Conservation (phyloP, 1,284 basidiomycete genomes). For the Apiotrichum sp. region DNA sequence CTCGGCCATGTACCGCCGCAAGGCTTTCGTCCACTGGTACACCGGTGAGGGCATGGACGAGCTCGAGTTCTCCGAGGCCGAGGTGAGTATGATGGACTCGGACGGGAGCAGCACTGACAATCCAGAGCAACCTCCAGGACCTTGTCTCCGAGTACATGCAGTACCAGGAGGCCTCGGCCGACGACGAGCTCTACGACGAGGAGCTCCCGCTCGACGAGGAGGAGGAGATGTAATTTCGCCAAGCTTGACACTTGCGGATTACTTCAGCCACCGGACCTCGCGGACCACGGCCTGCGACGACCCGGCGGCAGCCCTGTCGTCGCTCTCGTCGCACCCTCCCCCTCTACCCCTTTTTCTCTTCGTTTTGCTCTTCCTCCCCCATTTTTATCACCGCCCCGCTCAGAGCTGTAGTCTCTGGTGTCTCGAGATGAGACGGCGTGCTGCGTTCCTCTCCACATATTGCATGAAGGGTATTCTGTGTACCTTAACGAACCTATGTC, state of each 20-base stretch:
- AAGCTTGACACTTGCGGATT: too few species aligned
- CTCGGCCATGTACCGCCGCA: conserved; percentile 88
- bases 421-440: conserved; percentile 45
- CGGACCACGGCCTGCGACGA: background rate
- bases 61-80: conserved; percentile 89
- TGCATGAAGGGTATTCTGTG: background rate
- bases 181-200: conserved; percentile 50
- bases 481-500: too few species aligned
- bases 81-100: too few species aligned
- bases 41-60: conserved; percentile 99
- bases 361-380: conserved; percentile 3
- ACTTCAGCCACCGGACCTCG: too few species aligned
- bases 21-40: conserved; percentile 86
- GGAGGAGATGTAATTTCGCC: conserved; percentile 24
- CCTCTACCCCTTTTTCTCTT: background rate
- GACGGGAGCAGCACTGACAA: too few species aligned
- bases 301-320: conserved; percentile 19
- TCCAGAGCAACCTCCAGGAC: conserved; percentile 82
- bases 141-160: conserved; percentile 90
- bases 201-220: conserved; percentile 41
- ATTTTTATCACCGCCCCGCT: conserved; percentile 30
- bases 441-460: conserved; percentile 23
- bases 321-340: conserved; percentile 10
- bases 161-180: conserved; percentile 75
- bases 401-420: conserved; percentile 38